Base-by-base conservation (phyloP, 2,329 filamentous ascomycete genomes). In the Aspergillus puulaauensis region DNA sequence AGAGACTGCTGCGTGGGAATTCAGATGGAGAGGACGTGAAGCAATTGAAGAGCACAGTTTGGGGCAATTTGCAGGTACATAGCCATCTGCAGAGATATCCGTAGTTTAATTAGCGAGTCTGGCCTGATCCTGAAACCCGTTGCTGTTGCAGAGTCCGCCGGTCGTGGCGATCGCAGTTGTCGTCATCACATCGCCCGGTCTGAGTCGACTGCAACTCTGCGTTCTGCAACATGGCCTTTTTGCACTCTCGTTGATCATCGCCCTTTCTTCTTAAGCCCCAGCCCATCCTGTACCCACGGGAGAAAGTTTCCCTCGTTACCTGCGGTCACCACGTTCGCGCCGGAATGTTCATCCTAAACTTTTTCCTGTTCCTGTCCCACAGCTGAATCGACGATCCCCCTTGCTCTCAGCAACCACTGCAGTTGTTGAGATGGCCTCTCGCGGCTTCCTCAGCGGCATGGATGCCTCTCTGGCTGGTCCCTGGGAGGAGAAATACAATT, bases 401-500 rank as follows among this genome's bases (percentile, higher is more conserved):
- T 40, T 52, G 61, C 37, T 27, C 24, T 35, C 47, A 56, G 43
- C 46, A 45, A 40, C 33, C 43, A 51, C 27, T n/a, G 21, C 21
- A 33, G 15, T 19, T 23, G 5, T 58, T 51, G 64, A 56, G 44
- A 72, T 72, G 70, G 64, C 67, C 50, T 62, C 63, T 9, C 52
- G 62, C n/a, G 67, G 64, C 59, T 52, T 58, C 54, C 61, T 63
- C 43, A 61, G 60, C 59, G 56, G 65, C 52, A 24, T 54, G 43
- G 52, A 54, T 15, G 66, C 63, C 59, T 48, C 55, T 54, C 58
- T 61, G 40, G 54, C 58, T 51, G 57, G 65, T 57, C 61, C 64
- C 43, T 67, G 57, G 61, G 61, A 64, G 45, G 63, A 67, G 48
- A 66, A 68, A 52, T 62, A 68, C 52, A 61, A 71, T 48, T 61